Evolutionary conservation across 768 basidiomycete species (phyloP).

Genomic region (Gymnopilus junonius): DNA sequence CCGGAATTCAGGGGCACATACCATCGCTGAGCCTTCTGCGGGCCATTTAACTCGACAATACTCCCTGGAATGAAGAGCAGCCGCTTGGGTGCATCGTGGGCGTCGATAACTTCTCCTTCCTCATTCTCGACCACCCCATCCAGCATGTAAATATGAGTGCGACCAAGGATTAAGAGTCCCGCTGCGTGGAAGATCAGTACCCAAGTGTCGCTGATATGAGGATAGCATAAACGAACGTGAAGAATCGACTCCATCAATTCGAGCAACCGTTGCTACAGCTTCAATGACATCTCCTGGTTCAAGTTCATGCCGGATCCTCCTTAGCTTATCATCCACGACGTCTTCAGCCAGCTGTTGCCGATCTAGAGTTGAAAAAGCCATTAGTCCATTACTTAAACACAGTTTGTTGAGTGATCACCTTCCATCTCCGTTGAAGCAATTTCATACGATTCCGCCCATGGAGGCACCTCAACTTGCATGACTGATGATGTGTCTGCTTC

Average conservation of each 20-base stretch:
- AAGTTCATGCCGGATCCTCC: constrained; percentile 83
- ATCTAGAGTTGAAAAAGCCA: constrained; percentile 34
- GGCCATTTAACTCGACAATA: constrained; percentile 77
- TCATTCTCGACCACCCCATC: constrained; percentile 88
- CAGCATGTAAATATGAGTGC: constrained; percentile 85
- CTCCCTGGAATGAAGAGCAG: constrained; percentile 87
- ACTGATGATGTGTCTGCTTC: constrained; percentile 54
- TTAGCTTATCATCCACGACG: constrained; percentile 85
- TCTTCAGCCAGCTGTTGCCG: constrained; percentile 70
- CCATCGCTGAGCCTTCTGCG: constrained; percentile 85
- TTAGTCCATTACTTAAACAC: background rate
- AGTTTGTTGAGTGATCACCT: constrained; percentile 39
- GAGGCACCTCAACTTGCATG: constrained; percentile 63
- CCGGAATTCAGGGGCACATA: constrained; percentile 33
- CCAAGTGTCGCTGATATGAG: background rate
- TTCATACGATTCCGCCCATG: constrained; percentile 77
- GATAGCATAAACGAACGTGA: constrained; percentile 59
- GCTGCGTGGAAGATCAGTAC: constrained; percentile 44
- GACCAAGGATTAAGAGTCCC: constrained; percentile 87
- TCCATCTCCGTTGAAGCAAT: constrained; percentile 66
- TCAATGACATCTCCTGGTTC: constrained; percentile 92
- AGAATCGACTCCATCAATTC: constrained; percentile 90
- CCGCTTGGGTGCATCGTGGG: constrained; percentile 79
- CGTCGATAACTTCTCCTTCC: constrained; percentile 89
- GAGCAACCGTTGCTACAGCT: constrained; percentile 82